Evolutionary conservation across 148 eudicot species (phyloP), one percentile per base, ranked within the genome.

Genomic region (Rhododendron ferrugineum): DNA sequence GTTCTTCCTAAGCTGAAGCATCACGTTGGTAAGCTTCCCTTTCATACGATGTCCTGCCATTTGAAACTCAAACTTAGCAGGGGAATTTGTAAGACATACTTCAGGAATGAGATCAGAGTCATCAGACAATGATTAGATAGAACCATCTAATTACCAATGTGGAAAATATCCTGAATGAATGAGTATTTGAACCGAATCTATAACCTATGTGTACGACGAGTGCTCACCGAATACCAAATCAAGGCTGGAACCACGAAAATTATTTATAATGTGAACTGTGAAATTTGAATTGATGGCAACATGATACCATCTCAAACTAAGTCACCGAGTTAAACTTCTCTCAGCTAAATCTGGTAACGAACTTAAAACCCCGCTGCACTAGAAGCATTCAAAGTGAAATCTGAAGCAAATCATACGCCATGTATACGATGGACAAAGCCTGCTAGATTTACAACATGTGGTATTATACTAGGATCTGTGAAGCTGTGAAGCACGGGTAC

Each of bases 1-100:
- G 87, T 92, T 93, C 89, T 97, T 97, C 85, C 99, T 88, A 32
- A 97, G 98, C 85, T 97, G 99, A 90, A 97, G n/a, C 96, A 97
- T 93, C 88, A 97, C 44, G 86, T 97, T 95, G 56, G 92, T 92
- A 40, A 97, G 95, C 90, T 87, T 95, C 83, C 93, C 95, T 87
- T 89, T 97, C 87, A 93, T 82, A 42, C 95, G 94, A 89, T 92
- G 75, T 32, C 93, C 98, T 95, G 94, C 89, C 87, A 23, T 76
- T 79, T 85, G 62, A 36, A 9, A 16, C 20, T 36, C 79, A 88
- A 80, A 82, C 49, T 86, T 79, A 78, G 54, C 56, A 77, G 44
- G 16, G 75, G 47, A 9, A 47, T 42, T 14, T 34, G 68, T 37
- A 34, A 79, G 58, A 83, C 13, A 75, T 54, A 46, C 20, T 30